Conservation (phyloP, 2,329 filamentous ascomycete species). For the Simplicillium sp. region DNA sequence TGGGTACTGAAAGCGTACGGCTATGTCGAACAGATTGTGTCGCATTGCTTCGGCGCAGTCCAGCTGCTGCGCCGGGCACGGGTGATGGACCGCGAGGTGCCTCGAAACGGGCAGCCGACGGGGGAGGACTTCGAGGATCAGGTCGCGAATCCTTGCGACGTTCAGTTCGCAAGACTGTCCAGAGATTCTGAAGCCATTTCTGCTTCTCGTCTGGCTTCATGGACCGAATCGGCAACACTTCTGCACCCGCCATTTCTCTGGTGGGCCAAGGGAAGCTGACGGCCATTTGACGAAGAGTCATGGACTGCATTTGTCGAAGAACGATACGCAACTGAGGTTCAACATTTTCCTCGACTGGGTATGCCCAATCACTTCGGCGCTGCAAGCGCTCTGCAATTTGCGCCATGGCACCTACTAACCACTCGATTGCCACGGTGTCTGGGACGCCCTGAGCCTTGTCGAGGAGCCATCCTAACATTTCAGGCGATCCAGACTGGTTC, state of each 20-base stretch:
- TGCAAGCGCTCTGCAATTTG: conserved; percentile 22
- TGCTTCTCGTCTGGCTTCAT: conserved; percentile 25
- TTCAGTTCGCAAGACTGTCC: conserved; percentile 17
- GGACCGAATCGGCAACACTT: conserved; percentile 23
- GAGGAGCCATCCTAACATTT: conserved; percentile 24
- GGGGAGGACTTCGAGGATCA: conserved; percentile 1
- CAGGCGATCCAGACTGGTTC: conserved; percentile 22
- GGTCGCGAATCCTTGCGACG: conserved; percentile 7
- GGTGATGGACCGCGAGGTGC: conserved; percentile 22
- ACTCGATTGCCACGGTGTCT: conserved; percentile 22
- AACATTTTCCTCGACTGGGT: conserved; percentile 17
- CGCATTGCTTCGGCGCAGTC: conserved; percentile 8
- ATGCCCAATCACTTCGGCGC: conserved; percentile 18
- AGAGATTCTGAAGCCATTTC: conserved; percentile 20
- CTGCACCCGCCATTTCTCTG: conserved; percentile 22
- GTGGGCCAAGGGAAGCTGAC: conserved; percentile 26
- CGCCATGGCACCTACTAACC: conserved; percentile 21
- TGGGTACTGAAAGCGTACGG: conserved; percentile 7
- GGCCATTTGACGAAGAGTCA: conserved; percentile 23
- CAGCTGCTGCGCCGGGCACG: conserved; percentile 1
- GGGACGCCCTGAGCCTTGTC: conserved; percentile 19
- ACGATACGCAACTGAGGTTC: conserved; percentile 21
- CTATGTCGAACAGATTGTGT: conserved; percentile 8
- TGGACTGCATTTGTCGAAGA: conserved; percentile 18
- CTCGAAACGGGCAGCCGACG: conserved; percentile 10